phyloP scores from a whole-genome alignment of 2,329 filamentous ascomycete species.

The Aplosporella prunicola region DNA sequence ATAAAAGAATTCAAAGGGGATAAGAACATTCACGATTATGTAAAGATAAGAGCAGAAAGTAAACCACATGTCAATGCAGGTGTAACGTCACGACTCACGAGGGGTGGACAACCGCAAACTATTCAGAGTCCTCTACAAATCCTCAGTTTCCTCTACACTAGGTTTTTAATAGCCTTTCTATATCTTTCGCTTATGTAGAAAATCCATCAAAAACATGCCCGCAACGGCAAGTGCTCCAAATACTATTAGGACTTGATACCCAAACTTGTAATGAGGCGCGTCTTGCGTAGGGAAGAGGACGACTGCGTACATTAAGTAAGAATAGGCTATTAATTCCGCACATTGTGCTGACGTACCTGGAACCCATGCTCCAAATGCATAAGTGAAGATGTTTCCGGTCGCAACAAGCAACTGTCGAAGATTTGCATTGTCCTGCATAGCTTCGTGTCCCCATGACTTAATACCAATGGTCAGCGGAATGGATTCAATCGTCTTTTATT shows the following conservation, averaged over 20 bases:
- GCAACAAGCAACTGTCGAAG: constrained; percentile 4
- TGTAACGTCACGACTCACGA: too few relatives aligned
- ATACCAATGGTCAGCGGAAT: too few relatives aligned
- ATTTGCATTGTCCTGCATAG: constrained; percentile 4
- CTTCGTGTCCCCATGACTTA: constrained; percentile 5
- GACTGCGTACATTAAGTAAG: not conserved
- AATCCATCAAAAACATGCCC: constrained; percentile 3
- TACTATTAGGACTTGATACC: constrained; percentile 1
- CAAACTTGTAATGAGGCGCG: constrained; percentile 4
- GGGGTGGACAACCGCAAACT: too few relatives aligned
- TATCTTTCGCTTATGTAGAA: not conserved
- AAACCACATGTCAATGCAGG: too few relatives aligned
- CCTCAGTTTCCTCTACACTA: too few relatives aligned
- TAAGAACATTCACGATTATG: too few relatives aligned
- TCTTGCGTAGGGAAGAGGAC: constrained; percentile 6
- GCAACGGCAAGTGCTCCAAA: constrained; percentile 1
- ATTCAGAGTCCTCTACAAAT: too few relatives aligned
- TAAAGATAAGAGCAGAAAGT: too few relatives aligned
- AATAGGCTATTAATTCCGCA: too few relatives aligned
- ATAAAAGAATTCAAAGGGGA: too few relatives aligned
- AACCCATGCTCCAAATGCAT: constrained; percentile 3
- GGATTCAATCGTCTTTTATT: too few relatives aligned
- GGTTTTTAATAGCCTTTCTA: too few relatives aligned
- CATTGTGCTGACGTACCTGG: constrained; percentile 2
- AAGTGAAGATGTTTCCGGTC: constrained; percentile 4